Percentiles rank a stretch among this genome's conserved stretches.
Conservation (phyloP, 495 filamentous ascomycete species). For the Aspergillus avenaceus region DNA sequence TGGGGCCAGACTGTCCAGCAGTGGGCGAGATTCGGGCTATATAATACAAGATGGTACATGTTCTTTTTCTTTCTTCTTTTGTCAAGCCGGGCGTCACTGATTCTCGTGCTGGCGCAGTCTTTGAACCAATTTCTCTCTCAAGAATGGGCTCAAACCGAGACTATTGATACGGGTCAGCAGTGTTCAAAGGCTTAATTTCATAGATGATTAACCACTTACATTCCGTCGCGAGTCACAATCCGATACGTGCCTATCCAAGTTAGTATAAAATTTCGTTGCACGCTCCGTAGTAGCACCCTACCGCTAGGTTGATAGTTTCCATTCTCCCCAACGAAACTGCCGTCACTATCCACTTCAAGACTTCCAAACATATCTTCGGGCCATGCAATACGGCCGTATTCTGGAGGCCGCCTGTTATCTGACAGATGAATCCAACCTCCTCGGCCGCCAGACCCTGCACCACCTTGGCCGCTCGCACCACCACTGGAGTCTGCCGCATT, state of each 20-base stretch:
- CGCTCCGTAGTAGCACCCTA: conserved; percentile 16
- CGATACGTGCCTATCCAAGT: conserved; percentile 45
- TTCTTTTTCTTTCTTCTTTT: not conserved
- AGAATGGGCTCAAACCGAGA: conserved; percentile 53
- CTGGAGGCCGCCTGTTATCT: conserved; percentile 75
- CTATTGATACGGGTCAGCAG: conserved; percentile 26
- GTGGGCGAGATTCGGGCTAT: too few species aligned
- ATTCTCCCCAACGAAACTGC: conserved; percentile 60
- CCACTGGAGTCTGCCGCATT: conserved; percentile 59
- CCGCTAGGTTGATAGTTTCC: conserved; percentile 59
- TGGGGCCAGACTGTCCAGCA: conserved; percentile 9
- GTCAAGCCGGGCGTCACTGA: conserved; percentile 5
- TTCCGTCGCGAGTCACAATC: conserved; percentile 55
- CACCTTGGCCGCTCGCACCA: conserved; percentile 77
- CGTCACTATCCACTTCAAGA: conserved; percentile 73
- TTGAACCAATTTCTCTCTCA: conserved; percentile 54
- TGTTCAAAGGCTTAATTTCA: not conserved
- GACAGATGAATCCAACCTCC: conserved; percentile 91
- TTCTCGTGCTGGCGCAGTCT: conserved; percentile 33
- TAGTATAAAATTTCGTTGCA: conserved; percentile 3
- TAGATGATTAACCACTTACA: conserved; percentile 40
- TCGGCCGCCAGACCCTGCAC: conserved; percentile 72
- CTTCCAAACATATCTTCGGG: conserved; percentile 93
- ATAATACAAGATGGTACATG: too few species aligned
- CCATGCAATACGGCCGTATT: conserved; percentile 86